These are phyloP conservation scores for Neurospora tetraspora DNA, from an alignment of 495 filamentous ascomycete genomes.

Conservation along the genomic window DNA sequence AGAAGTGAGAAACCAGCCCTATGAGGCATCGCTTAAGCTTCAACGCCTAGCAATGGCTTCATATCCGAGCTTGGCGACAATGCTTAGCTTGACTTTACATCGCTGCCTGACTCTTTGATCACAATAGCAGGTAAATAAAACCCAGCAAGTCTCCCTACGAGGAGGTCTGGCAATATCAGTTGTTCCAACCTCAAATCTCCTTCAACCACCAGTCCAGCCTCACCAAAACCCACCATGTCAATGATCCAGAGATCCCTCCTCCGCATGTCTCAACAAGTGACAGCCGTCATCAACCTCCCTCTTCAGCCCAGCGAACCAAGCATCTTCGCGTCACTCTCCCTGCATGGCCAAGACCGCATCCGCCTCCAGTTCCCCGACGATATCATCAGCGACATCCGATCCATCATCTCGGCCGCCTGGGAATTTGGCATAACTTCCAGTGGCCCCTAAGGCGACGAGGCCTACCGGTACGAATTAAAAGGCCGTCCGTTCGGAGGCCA, in stretches of 20 bases:
- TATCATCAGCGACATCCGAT: constrained; percentile 17
- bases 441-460: not conserved
- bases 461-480: constrained; percentile 10
- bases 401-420: constrained; percentile 20
- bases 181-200: not conserved
- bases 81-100: not conserved
- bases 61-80: not conserved
- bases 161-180: too few relatives aligned
- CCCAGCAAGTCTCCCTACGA: too few relatives aligned
- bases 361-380: constrained; percentile 11
- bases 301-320: not conserved
- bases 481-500: constrained; percentile 9
- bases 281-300: not conserved
- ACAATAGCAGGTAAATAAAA: not conserved
- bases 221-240: not conserved
- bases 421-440: constrained; percentile 4
- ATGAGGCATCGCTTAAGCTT: not conserved
- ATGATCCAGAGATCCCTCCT: not conserved
- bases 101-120: not conserved
- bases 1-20: not conserved
- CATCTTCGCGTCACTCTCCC: constrained; percentile 8
- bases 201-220: not conserved
- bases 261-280: not conserved
- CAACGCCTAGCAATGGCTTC: not conserved
- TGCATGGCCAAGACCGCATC: constrained; percentile 11